Conservation (phyloP, 73 alveolate genomes). For the Symbiodinium natans region DNA sequence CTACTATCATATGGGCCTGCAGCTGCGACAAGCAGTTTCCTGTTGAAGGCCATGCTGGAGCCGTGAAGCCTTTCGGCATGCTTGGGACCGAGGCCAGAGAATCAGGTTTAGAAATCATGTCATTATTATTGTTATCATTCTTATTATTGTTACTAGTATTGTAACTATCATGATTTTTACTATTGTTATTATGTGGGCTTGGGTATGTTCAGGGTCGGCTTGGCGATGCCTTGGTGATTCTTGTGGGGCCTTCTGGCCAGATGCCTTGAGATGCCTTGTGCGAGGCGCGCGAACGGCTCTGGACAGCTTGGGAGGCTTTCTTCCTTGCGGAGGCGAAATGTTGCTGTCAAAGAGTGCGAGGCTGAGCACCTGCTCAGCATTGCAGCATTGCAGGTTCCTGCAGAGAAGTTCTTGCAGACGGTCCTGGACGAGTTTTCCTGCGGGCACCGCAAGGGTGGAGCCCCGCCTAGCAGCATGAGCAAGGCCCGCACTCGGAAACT, state of each 20-base stretch:
- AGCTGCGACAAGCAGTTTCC: not conserved
- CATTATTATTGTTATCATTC: too few relatives aligned
- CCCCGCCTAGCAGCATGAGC: slow-evolving; percentile 91
- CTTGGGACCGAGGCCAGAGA: not conserved
- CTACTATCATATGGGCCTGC: too few relatives aligned
- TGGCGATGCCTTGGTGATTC: not conserved
- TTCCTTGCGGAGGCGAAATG: slow-evolving; percentile 66
- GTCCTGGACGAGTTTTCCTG: slow-evolving; percentile 83
- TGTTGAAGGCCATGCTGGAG: not conserved
- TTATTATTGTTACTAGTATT: too few relatives aligned
- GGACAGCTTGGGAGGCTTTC: slow-evolving; percentile 71
- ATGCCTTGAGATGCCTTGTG: not conserved
- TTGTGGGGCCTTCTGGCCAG: too few relatives aligned
- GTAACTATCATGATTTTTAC: too few relatives aligned
- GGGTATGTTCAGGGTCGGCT: not conserved
- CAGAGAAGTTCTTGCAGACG: slow-evolving; percentile 82
- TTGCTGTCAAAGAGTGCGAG: not conserved
- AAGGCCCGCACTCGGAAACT: not conserved
- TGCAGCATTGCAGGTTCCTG: slow-evolving; percentile 14
- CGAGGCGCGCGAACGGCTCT: slow-evolving; percentile 80
- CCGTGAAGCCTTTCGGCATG: not conserved
- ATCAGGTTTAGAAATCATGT: too few relatives aligned
- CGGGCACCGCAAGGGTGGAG: slow-evolving; percentile 92
- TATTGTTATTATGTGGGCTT: too few relatives aligned
- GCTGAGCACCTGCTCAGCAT: not conserved